phyloP scores from a whole-genome alignment of 805 yeast species.

The Metschnikowia santaceciliae region DNA sequence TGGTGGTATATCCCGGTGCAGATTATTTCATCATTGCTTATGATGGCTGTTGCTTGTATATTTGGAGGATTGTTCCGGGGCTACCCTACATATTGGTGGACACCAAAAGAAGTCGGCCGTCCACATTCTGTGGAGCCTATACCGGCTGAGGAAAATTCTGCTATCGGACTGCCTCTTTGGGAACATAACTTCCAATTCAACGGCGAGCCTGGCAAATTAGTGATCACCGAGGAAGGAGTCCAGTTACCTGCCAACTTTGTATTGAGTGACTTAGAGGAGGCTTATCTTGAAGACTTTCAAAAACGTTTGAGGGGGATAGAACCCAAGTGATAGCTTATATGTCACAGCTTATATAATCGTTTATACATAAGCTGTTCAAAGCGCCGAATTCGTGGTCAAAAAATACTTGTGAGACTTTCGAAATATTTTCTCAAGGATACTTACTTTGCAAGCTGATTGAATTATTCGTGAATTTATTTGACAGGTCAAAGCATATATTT shows the following conservation, averaged over 20 bases:
- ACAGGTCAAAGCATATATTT: too few relatives aligned
- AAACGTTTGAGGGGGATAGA: neutral
- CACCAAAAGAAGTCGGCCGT: constrained; percentile 20
- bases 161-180: neutral
- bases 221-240: neutral
- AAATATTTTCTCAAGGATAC: too few relatives aligned
- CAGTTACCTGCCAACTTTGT: neutral
- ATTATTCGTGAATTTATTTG: too few relatives aligned
- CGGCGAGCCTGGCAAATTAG: neutral
- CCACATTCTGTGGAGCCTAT: neutral
- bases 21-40: constrained; percentile 45
- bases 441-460: too few relatives aligned
- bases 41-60: constrained; percentile 47
- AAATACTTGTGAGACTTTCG: neutral
- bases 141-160: neutral
- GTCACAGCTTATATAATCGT: neutral
- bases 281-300: neutral
- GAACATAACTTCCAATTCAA: neutral
- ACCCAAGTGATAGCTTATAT: neutral
- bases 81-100: constrained; percentile 65
- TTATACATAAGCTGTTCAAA: neutral
- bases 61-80: constrained; percentile 49
- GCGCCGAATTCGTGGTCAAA: neutral
- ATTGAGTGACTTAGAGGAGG: neutral
- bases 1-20: constrained; percentile 66